Evolutionary conservation across 2,329 filamentous ascomycete species (phyloP).

Genomic region (Penicillium verrucosum): DNA sequence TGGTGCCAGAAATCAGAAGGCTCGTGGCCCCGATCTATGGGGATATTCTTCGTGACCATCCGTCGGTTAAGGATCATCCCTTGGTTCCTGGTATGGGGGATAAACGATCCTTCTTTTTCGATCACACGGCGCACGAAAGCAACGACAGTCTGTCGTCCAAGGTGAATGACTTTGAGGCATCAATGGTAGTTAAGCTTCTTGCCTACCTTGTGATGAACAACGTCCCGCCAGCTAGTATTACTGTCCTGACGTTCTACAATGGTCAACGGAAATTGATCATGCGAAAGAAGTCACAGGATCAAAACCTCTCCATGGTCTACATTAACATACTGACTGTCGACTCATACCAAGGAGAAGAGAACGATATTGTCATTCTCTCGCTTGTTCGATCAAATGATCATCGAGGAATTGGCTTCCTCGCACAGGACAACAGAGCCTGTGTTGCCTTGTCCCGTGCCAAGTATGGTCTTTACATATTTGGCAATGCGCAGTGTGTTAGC

Average conservation of each 20-base stretch:
- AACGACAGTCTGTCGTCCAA: conserved; percentile 63
- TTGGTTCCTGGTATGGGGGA: conserved; percentile 62
- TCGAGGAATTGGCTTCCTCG: conserved; percentile 68
- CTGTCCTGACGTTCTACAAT: conserved; percentile 82
- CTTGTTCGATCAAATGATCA: conserved; percentile 67
- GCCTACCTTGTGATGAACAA: conserved; percentile 70
- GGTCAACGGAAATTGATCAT: conserved; percentile 70
- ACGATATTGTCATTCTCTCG: conserved; percentile 76
- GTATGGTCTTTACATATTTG: conserved; percentile 80
- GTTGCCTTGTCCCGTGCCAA: conserved; percentile 68
- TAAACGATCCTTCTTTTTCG: conserved; percentile 59
- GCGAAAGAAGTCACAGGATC: conserved; percentile 34
- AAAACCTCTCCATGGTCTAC: conserved; percentile 41
- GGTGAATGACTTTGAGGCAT: conserved; percentile 67
- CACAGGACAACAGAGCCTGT: conserved; percentile 60
- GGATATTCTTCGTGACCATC: conserved; percentile 54
- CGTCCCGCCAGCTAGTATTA: conserved; percentile 60
- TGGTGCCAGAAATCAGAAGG: conserved; percentile 66
- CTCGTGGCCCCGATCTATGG: conserved; percentile 62
- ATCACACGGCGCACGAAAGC: conserved; percentile 63
- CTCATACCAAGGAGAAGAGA: conserved; percentile 88
- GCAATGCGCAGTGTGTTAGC: conserved; percentile 61
- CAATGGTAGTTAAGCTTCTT: conserved; percentile 71
- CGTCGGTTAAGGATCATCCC: conserved; percentile 53
- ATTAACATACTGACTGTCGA: conserved; percentile 75